Conservation (phyloP, 2,329 filamentous ascomycete genomes). For the Uncinocarpus reesii region DNA sequence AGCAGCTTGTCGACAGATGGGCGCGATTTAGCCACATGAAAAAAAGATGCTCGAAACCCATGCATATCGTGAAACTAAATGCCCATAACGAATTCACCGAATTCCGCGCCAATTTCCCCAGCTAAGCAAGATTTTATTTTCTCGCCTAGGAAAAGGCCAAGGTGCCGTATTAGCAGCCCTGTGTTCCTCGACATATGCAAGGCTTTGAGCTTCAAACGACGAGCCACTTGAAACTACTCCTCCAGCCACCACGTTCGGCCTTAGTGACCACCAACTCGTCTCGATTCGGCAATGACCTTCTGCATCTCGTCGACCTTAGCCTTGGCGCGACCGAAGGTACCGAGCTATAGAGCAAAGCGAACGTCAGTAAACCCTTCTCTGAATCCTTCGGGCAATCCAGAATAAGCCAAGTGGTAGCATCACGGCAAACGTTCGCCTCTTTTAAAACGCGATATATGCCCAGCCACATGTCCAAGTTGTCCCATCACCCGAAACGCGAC, state of each 20-base stretch:
- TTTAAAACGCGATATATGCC: no score
- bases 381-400: no score
- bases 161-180: not conserved
- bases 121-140: not conserved
- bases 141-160: not conserved
- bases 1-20: conserved; percentile 5
- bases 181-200: not conserved
- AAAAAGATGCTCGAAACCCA: not conserved
- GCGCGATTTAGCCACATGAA: conserved; percentile 5
- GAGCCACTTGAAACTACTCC: conserved; percentile 4
- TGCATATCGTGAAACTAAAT: conserved; percentile 3
- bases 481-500: not conserved
- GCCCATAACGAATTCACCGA: conserved; percentile 6
- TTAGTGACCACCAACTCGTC: conserved; percentile 60
- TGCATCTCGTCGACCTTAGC: conserved; percentile 99
- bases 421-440: no score
- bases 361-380: conserved; percentile 1
- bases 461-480: no score
- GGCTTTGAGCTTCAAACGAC: not conserved
- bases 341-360: conserved; percentile 52
- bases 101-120: conserved; percentile 2
- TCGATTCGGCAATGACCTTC: conserved; percentile 93
- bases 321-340: conserved; percentile 98
- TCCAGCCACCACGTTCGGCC: conserved; percentile 16
- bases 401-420: not conserved